These are phyloP conservation scores for Boletus pseudo-olivaceus DNA, from an alignment of 768 basidiomycete species.

Conservation along the genomic window DNA sequence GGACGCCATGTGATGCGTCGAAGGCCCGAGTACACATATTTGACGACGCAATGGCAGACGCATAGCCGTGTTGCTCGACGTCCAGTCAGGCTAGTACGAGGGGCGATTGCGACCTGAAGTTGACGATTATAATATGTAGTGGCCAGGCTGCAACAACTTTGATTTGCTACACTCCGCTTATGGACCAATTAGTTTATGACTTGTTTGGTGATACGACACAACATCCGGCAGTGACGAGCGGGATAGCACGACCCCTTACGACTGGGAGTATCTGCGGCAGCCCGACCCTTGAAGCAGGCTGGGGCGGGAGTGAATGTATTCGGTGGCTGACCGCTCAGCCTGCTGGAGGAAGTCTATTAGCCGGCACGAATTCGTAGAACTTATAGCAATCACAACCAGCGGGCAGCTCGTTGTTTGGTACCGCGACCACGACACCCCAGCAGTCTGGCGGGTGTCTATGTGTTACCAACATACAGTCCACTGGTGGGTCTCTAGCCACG, in stretches of 20 bases:
- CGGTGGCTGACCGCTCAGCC: slow-evolving; percentile 16
- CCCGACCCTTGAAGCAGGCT: no score
- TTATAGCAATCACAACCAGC: slow-evolving; percentile 10
- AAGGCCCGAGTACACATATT: not conserved
- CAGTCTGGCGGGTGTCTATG: slow-evolving; percentile 15
- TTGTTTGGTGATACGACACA: no score
- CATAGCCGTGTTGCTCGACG: not conserved
- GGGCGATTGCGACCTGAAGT: not conserved
- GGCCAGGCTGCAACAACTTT: no score
- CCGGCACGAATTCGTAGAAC: slow-evolving; percentile 14
- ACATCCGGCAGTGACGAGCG: no score
- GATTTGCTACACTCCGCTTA: no score
- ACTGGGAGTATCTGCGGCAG: no score
- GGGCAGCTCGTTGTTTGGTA: slow-evolving; percentile 20
- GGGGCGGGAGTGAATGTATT: no score
- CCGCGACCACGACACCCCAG: slow-evolving; percentile 15
- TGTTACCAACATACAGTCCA: slow-evolving; percentile 7
- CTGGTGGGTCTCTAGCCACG: slow-evolving; percentile 18
- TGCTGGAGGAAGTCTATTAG: slow-evolving; percentile 24
- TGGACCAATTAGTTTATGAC: no score
- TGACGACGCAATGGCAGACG: not conserved
- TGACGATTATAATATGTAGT: not conserved
- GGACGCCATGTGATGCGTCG: not conserved
- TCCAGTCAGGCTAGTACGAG: not conserved
- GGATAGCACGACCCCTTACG: no score